A percentile compares a stretch with the other conserved stretches of the same genome.
Evolutionary conservation across 768 basidiomycete genomes (phyloP).

Genomic region (Mycena olivaceomarginata): DNA sequence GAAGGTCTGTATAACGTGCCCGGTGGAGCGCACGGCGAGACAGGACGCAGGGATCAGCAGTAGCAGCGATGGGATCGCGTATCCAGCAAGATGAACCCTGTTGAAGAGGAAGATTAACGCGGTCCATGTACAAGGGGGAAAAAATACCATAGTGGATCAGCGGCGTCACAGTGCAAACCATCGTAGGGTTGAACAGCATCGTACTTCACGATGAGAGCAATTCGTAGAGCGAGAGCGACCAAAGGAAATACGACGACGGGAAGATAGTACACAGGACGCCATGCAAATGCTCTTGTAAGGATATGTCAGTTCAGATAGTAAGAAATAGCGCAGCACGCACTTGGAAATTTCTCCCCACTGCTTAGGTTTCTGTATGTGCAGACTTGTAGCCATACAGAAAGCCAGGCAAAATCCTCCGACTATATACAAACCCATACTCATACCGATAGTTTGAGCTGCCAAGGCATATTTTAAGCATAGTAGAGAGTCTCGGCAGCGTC

Average conservation of each 20-base stretch:
- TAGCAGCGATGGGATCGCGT: not conserved
- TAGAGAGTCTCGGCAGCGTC: not conserved
- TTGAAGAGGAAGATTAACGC: not conserved
- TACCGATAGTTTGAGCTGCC: slow-evolving; percentile 30
- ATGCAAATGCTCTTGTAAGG: slow-evolving; percentile 19
- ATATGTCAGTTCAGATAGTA: not conserved
- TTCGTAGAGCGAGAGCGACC: not conserved
- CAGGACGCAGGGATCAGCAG: not conserved
- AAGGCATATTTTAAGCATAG: not conserved
- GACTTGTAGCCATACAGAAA: slow-evolving; percentile 19
- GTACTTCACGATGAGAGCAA: slow-evolving; percentile 16
- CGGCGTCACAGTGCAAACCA: slow-evolving; percentile 35
- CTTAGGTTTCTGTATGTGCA: slow-evolving; percentile 29
- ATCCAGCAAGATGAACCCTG: slow-evolving; percentile 18
- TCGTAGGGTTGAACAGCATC: slow-evolving; percentile 35
- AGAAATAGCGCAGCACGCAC: not conserved
- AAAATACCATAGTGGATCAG: slow-evolving; percentile 20
- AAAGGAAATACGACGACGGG: slow-evolving; percentile 29
- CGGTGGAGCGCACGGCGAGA: not conserved
- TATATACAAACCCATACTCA: not conserved
- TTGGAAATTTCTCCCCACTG: slow-evolving; percentile 26
- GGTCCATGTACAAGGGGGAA: not conserved
- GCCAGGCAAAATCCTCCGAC: slow-evolving; percentile 13
- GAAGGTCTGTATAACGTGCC: not conserved
- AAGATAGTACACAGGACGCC: slow-evolving; percentile 30